Percentiles rank a stretch among this genome's conserved stretches.
These are phyloP conservation scores for Aspergillus ruber DNA, from an alignment of 2,329 filamentous ascomycete species.

Conservation along the genomic window DNA sequence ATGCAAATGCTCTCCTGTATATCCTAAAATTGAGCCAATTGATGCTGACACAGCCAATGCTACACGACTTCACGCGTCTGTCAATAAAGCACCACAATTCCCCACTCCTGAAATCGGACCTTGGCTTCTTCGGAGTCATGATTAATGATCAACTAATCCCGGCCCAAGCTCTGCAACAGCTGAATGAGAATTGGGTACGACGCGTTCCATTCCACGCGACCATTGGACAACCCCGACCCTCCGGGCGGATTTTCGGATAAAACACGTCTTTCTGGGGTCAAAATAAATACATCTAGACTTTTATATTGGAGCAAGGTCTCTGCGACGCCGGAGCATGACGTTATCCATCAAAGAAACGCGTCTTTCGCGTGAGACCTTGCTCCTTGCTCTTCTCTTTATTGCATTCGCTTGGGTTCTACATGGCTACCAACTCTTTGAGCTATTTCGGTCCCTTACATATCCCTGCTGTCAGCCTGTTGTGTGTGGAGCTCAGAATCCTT, in stretches of 20 bases:
- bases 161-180: background rate
- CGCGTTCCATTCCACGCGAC: slow-evolving; percentile 4
- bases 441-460: no score
- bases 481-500: no score
- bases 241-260: slow-evolving; percentile 16
- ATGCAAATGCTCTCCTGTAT: background rate
- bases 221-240: background rate
- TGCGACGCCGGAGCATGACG: background rate
- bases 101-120: slow-evolving; percentile 5
- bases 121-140: slow-evolving; percentile 4
- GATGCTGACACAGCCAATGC: background rate
- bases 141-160: slow-evolving; percentile 18
- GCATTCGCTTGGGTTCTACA: no score
- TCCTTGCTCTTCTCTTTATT: no score
- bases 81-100: background rate
- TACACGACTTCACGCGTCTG: slow-evolving; percentile 1
- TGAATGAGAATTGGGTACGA: slow-evolving; percentile 3
- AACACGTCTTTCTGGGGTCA: slow-evolving; percentile 1
- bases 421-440: no score
- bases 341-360: no score
- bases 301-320: background rate
- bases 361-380: no score
- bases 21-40: background rate
- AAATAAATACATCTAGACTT: background rate
- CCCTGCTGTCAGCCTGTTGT: no score